Conservation (phyloP, 1,284 basidiomycete species). For the Gymnopus androsaceus region DNA sequence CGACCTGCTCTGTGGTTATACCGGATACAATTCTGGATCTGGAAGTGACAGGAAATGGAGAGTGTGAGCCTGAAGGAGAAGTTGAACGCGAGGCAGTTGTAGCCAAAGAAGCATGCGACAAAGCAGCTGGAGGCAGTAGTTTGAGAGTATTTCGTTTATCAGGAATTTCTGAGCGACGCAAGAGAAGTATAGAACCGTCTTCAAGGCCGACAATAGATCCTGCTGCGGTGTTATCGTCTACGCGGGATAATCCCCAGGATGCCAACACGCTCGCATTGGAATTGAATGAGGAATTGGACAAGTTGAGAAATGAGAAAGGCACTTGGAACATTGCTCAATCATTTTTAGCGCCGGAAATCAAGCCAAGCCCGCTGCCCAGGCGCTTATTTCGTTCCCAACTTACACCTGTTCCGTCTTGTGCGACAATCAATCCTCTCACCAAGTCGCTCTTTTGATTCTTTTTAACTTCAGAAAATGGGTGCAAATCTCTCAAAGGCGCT, state of each 20-base stretch:
- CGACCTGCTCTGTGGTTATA: slow-evolving; percentile 63
- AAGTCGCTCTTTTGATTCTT: slow-evolving; percentile 45
- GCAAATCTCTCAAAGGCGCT: slow-evolving; percentile 77
- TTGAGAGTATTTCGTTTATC: neutral
- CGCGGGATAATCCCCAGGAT: slow-evolving; percentile 7
- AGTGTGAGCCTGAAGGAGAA: slow-evolving; percentile 33
- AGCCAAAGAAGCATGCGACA: slow-evolving; percentile 17
- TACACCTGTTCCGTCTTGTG: slow-evolving; percentile 8
- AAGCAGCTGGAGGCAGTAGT: neutral
- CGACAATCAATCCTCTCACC: slow-evolving; percentile 26
- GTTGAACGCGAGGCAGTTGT: slow-evolving; percentile 35
- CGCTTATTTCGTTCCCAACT: neutral
- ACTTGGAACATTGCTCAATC: slow-evolving; percentile 1
- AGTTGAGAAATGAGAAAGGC: slow-evolving; percentile 8
- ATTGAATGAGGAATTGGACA: neutral
- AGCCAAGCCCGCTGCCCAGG: neutral
- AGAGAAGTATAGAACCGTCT: slow-evolving; percentile 9
- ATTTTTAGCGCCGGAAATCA: neutral
- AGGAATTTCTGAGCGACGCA: slow-evolving; percentile 4
- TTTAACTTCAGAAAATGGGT: slow-evolving; percentile 52
- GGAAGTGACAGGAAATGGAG: slow-evolving; percentile 40
- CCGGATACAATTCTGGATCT: slow-evolving; percentile 67
- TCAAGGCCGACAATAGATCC: slow-evolving; percentile 7
- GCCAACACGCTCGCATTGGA: neutral
- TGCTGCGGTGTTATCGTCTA: neutral